Evolutionary conservation across 2,329 filamentous ascomycete genomes (phyloP), one percentile per base, ranked within the genome.

Genomic region (Fusarium heterosporum): DNA sequence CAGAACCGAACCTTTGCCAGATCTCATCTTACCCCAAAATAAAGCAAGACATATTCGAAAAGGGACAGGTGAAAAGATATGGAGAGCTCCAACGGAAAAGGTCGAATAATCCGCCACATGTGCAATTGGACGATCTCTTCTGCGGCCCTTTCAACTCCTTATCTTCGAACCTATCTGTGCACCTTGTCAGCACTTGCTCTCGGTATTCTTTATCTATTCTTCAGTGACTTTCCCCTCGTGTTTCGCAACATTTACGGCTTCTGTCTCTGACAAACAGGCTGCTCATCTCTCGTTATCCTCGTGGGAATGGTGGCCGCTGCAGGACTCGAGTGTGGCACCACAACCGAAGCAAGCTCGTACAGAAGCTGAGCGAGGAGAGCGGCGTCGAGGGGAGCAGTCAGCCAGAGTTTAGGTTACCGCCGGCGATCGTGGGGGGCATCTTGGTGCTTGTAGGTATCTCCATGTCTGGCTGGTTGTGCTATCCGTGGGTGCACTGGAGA

Each of bases 141-240:
- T 87, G 50, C 84, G 89, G n/a, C 93, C 93, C 8, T 91, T 96
- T 75, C 87, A 96, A 78, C 85, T 97, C 8, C 84, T 97, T 54
- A 77, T 90, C 48, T 85, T 92, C 53, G 93, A 97, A 80, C 92
- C 92, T 67, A 97, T 97, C 87, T 97, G 26, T 96, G 93, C 77
- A 79, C 96, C 22, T 91, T 94, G 71, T 92, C 92, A 1, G 93
- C 93, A 38, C 87, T 97, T 53, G 81, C 97, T n/a, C 83, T 97
- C 9, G 94, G 93, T 7, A 90, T 97, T 42, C 80, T 97, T 4
- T 97, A 97, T 75, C 87, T 97, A 38, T 97, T 96, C 81, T 96
- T 97, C 76, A 93, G 93, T 19, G 93, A 93, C 1, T 97, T 97
- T 72, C 87, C 90, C 7, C 81, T 96, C 42, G 89, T 97, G 16